Base-by-base conservation (phyloP, 257 asterid genomes). In the Solanum rostratum region DNA sequence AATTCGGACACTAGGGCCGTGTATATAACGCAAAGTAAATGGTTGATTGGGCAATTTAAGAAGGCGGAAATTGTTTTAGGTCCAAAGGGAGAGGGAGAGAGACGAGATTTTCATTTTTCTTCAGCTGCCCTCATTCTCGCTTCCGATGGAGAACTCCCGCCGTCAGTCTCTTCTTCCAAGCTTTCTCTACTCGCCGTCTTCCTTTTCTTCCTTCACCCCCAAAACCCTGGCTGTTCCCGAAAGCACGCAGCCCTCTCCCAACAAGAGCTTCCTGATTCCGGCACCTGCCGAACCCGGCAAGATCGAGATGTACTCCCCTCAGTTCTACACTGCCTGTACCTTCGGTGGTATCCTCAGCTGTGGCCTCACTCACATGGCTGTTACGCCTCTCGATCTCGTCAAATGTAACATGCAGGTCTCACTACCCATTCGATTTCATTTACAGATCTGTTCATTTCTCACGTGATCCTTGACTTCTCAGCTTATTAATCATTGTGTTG, bases 371-470 rank as follows among this genome's bases (percentile, higher is more conserved):
- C 99, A 95, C 87, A 95, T 87, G 98, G 80, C 99, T 69, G 99
- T 95, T 87, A 95, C 98, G 74, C 99, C 99, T 85, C 99, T 95
- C 29, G 99, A 95, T 88, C 96, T 95, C 60, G 99, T 94, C 95
- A 95, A 95, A 86, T 95, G 99, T 89, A 95, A 95, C 88, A 95
- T 95, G 99, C 99, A 95, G 97, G 99, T 83, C 12, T 46, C 15
- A 4, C 57, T 10, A 71, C 37, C 20, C 65, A 24, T 65, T 89
- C 12, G 19, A 63, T 84, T 59, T 37, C 8, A 46, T 59, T 46
- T 69, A 27, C 45, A 29, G 45, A 41, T 81, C 49, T 30, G 46
- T 39, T 29, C 78, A 39, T 81, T 49, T 81, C 20, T 71, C 39
- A 45, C n/a, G 10, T 22, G 80, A 73, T 76, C 5, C 20, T 65